Evolutionary conservation across 179 eudicot species (phyloP).

Genomic region (Silene noctiflora): DNA sequence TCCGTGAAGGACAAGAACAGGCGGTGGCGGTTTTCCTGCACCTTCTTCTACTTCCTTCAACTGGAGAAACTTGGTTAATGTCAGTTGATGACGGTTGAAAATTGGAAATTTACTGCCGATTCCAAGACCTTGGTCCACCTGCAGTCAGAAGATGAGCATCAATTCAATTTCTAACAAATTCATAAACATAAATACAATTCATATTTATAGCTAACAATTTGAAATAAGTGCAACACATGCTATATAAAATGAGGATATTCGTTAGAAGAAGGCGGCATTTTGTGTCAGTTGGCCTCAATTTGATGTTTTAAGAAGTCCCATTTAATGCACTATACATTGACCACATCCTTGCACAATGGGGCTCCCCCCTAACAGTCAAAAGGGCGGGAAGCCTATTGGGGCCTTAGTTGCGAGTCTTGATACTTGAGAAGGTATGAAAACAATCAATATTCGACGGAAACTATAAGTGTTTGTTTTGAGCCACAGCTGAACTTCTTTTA

Average conservation of each 20-base stretch:
- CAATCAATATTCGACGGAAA: too few species aligned
- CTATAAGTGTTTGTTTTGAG: too few species aligned
- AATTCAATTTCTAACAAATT: slow-evolving; percentile 15
- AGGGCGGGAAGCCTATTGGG: neutral
- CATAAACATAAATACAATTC: neutral
- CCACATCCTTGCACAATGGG: neutral
- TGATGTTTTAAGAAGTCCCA: neutral
- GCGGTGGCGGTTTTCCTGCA: slow-evolving; percentile 91
- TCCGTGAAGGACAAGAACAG: slow-evolving; percentile 91
- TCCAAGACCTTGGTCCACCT: slow-evolving; percentile 98
- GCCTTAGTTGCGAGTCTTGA: neutral
- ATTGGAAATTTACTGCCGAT: slow-evolving; percentile 81
- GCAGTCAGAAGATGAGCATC: slow-evolving; percentile 30
- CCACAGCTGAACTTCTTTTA: neutral
- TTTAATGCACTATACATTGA: neutral
- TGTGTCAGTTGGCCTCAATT: too few species aligned
- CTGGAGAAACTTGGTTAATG: slow-evolving; percentile 73
- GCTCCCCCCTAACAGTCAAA: neutral
- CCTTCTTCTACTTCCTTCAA: slow-evolving; percentile 87
- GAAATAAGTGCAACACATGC: neutral
- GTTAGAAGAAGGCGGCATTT: too few species aligned
- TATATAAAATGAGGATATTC: too few species aligned
- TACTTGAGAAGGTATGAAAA: too few species aligned
- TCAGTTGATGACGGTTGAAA: slow-evolving; percentile 88
- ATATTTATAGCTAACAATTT: neutral